A percentile compares a stretch with the other conserved stretches of the same genome.
Conservation (phyloP, 2,329 filamentous ascomycete genomes). For the Huntiella abstrusa region DNA sequence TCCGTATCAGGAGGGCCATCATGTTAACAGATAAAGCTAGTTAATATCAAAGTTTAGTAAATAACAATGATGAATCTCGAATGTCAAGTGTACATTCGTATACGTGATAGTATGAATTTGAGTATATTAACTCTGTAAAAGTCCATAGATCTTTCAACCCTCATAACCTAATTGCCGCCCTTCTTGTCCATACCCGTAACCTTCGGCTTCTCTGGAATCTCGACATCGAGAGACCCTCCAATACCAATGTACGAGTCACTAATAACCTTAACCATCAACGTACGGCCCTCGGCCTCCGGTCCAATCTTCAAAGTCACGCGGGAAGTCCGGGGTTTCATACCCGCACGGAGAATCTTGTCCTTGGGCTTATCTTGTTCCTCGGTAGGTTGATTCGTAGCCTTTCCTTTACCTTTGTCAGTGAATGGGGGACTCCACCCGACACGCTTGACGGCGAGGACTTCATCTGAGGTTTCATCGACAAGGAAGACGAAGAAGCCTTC, state of each 20-base stretch:
- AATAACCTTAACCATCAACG: slow-evolving; percentile 54
- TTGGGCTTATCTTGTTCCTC: slow-evolving; percentile 11
- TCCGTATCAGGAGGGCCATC: no score
- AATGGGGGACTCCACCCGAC: slow-evolving; percentile 44
- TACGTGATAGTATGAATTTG: no score
- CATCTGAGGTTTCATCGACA: slow-evolving; percentile 45
- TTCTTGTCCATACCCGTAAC: slow-evolving; percentile 9
- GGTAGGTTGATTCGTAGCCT: slow-evolving; percentile 13
- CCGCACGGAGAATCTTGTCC: slow-evolving; percentile 5
- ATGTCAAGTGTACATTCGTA: no score
- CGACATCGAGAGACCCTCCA: slow-evolving; percentile 31
- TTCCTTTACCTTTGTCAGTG: slow-evolving; percentile 12
- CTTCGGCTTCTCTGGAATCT: slow-evolving; percentile 30
- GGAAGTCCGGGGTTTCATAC: slow-evolving; percentile 3
- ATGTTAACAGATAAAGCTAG: no score
- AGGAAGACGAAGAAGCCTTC: slow-evolving; percentile 85
- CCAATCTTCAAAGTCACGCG: slow-evolving; percentile 19
- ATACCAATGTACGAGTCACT: slow-evolving; percentile 82
- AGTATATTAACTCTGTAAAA: no score
- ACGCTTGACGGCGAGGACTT: slow-evolving; percentile 72
- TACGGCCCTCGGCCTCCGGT: slow-evolving; percentile 28
- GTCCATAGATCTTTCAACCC: no score
- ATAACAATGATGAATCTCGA: no score
- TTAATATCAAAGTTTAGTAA: no score
- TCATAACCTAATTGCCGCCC: not conserved